Base-by-base conservation (phyloP, 2,329 filamentous ascomycete species). In the Cercospora nicotianae region DNA sequence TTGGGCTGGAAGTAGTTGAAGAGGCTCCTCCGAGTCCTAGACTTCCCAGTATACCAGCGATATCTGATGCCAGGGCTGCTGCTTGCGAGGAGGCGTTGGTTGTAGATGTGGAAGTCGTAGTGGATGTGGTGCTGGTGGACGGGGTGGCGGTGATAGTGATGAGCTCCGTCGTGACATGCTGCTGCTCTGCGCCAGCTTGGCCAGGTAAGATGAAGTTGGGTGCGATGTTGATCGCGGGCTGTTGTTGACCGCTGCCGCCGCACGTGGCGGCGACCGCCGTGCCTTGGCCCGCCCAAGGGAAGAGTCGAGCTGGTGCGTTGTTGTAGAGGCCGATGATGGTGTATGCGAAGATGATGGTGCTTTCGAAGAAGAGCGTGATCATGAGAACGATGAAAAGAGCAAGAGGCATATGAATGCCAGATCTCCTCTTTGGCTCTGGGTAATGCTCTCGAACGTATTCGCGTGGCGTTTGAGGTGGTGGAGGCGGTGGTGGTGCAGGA, bases 261-360 rank as follows among this genome's bases (percentile, higher is more conserved):
- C 73, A 74, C 1, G 28, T 62, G 16, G 28, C 18, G 12, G 69
- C 64, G 9, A 70, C 61, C 18, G 67, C 59, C 2, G 53, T 59
- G 36, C 65, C 64, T 39, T 66, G 65, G 9, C 69, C 69, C 10
- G 72, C 69, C 72, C 70, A 72, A 1, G 73, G 71, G 13, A 77
- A 68, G 57, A 77, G 69, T 9, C 71, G 67, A 13, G 70, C 60
- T 16, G 77, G 77, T 0, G 77, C 67, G 58, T 76, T 78, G 70
- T 76, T 75, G 73, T 78, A 78, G 8, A 80, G 76, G 8, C 77
- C 78, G 39, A 80, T 77, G 33, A 77, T 70, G 4, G 77, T 79
- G 72, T 79, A 80, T 16, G 77, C 74, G 68, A 80, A 79, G 20
- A 80, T 74, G 31, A 77, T 64, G 2, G 74, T 76, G 65, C 75